Evolutionary conservation across 306 rosid genomes (phyloP), one percentile per base, ranked within the genome.

Genomic region (Acacia crassicarpa): DNA sequence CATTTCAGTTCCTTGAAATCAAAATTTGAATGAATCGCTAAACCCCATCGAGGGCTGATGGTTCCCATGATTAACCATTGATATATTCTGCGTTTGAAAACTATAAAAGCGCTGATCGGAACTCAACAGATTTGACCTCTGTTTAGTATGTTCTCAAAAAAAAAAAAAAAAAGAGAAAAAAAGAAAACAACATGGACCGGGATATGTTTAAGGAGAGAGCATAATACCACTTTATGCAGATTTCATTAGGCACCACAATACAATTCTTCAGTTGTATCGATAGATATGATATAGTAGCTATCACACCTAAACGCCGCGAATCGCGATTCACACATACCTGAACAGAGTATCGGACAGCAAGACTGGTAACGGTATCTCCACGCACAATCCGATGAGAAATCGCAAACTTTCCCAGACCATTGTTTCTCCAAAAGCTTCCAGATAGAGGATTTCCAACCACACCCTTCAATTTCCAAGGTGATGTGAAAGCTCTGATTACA

Each of bases 351-450:
- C 91, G 93, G 79, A 93, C 94, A 59, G 99, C 98, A 51, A 95
- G 97, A 66, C 99, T 88, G 19, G 99, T 92, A 23, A 93, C 86
- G 87, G 85, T 92, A 75, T 95, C 98, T 9, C 93, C 94, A 27
- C 86, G 92, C 45, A 87, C 73, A 30, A 95, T 84, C 45, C 86
- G 91, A 80, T 93, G 99, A 0, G 97, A 93, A 76, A 92, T 86
- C 46, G 98, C 96, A 85, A 95, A 95, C 83, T 92, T 95, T 6
- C 88, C 88, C 30, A 95, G 78, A 17, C 85, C 82, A 67, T 86
- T 92, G 76, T 93, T 97, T 84, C 96, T 86, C 99, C 99, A 95
- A 92, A 95, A 95, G 97, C 91, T 89, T 78, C 91, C 82, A 62
- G 99, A 93, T 49, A 85, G 67, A 0, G 99, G 98, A 56, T 89